These are phyloP conservation scores for Cucumis hystrix DNA, from an alignment of 306 rosid genomes.

Conservation along the genomic window DNA sequence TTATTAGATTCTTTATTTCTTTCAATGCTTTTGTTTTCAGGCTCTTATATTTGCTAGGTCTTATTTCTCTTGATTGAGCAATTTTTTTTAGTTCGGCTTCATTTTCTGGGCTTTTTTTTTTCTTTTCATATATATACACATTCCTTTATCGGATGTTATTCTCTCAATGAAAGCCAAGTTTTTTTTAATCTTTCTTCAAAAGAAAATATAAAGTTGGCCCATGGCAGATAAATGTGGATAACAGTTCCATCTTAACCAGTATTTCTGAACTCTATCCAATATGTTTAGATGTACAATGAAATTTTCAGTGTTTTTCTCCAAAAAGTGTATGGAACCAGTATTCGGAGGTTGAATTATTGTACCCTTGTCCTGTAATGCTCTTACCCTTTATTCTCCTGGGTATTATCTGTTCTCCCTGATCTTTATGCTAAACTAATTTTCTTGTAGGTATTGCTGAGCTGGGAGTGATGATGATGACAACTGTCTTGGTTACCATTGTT, in stretches of 20 bases:
- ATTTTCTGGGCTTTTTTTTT: not conserved
- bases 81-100: not conserved
- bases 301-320: not conserved
- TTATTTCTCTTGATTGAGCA: not conserved
- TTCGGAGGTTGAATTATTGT: not conserved
- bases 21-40: not conserved
- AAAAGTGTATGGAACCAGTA: not conserved
- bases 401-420: not conserved
- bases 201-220: not conserved
- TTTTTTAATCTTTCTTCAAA: too few species aligned
- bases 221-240: not conserved
- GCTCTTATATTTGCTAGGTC: not conserved
- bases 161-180: not conserved
- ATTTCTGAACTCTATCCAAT: not conserved
- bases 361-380: not conserved
- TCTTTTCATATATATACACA: too few species aligned
- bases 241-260: not conserved
- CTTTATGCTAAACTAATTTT: conserved; percentile 12
- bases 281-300: not conserved
- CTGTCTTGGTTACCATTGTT: conserved; percentile 74
- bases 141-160: not conserved
- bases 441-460: conserved; percentile 88
- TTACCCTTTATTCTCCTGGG: not conserved
- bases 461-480: conserved; percentile 99
- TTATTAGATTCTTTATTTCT: not conserved